phyloP scores from a whole-genome alignment of 306 rosid species.

The Pyrus betulifolia region DNA sequence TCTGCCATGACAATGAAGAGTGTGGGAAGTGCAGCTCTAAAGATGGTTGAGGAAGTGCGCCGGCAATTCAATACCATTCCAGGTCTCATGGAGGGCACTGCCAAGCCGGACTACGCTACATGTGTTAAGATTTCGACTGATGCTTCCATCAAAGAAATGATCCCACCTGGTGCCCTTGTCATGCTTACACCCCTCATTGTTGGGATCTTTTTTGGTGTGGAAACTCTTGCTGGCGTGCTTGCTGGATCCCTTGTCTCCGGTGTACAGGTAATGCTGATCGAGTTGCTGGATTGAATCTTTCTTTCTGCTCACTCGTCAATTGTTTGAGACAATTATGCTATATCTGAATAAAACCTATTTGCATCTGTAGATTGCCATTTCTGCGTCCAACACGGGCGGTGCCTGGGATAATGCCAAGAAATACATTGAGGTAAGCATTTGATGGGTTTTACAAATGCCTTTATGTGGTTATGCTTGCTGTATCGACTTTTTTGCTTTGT shows the following conservation, averaged over 20 bases:
- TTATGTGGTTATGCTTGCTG: background rate
- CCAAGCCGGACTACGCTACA: conserved; percentile 88
- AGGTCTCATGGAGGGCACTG: conserved; percentile 88
- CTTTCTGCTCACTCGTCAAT: background rate
- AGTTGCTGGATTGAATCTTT: background rate
- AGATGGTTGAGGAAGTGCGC: conserved; percentile 99
- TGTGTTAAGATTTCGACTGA: conserved; percentile 93
- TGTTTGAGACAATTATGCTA: background rate
- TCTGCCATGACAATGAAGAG: conserved; percentile 99
- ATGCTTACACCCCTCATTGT: conserved; percentile 92
- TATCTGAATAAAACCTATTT: background rate
- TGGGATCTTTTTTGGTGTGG: conserved; percentile 90
- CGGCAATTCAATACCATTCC: conserved; percentile 89
- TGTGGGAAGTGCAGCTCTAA: conserved; percentile 92
- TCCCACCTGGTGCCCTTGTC: conserved; percentile 95
- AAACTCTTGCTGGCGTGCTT: conserved; percentile 92
- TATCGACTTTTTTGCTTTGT: background rate
- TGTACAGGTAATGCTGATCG: conserved; percentile 53
- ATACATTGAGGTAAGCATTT: conserved; percentile 69
- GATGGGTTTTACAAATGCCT: background rate
- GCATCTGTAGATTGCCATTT: conserved; percentile 64
- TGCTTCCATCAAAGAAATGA: conserved; percentile 94
- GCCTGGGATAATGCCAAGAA: conserved; percentile 99
- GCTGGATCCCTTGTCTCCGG: conserved; percentile 94
- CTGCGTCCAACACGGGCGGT: conserved; percentile 99